Percentiles rank a stretch among this genome's conserved stretches.
phyloP scores from a whole-genome alignment of 78 protist species.

The Emiliania huxleyi region DNA sequence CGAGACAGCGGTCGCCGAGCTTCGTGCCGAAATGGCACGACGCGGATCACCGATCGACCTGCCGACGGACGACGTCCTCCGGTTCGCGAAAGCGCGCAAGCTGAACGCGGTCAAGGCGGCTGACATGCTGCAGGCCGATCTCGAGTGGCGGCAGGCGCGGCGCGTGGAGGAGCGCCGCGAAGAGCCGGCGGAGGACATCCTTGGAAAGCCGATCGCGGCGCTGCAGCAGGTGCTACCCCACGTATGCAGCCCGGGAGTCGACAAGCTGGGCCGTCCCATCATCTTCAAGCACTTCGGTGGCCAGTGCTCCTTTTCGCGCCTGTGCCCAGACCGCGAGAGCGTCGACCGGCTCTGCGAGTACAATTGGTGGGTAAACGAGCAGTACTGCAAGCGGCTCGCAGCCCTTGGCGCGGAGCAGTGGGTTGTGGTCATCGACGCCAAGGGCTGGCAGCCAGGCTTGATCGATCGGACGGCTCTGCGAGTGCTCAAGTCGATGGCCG shows the following conservation, averaged over 20 bases:
- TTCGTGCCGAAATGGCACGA: no score
- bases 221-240: not conserved
- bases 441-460: not conserved
- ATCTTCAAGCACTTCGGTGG: not conserved
- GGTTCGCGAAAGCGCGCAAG: not conserved
- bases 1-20: no score
- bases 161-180: not conserved
- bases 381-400: not conserved
- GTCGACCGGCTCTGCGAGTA: not conserved
- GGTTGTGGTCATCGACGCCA: not conserved
- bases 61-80: not conserved
- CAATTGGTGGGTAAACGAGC: not conserved
- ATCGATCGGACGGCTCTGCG: not conserved
- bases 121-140: not conserved
- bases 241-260: not conserved
- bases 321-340: not conserved
- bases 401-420: not conserved
- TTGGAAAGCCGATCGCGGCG: not conserved
- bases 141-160: not conserved
- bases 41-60: no score
- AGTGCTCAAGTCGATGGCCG: not conserved
- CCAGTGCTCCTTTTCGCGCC: not conserved
- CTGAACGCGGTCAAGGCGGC: not conserved
- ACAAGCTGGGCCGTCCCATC: not conserved
- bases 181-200: not conserved